Evolutionary conservation across 2,329 filamentous ascomycete species (phyloP).

Genomic region (Tolypocladium capitatum): DNA sequence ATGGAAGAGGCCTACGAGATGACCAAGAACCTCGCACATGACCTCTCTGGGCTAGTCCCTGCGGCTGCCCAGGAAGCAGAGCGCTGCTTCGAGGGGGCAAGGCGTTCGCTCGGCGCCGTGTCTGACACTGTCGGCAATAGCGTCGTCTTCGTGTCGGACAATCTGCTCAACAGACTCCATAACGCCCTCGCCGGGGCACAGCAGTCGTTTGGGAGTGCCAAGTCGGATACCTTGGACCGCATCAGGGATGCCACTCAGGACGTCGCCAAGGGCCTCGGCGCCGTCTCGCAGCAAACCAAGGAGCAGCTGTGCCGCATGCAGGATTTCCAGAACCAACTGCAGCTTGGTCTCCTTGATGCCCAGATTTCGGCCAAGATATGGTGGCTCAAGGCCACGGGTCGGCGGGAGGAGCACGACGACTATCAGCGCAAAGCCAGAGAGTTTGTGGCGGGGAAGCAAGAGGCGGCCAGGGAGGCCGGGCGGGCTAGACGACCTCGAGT

Average conservation of each 20-base stretch:
- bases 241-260: slow-evolving; percentile 7
- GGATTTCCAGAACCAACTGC: slow-evolving; percentile 24
- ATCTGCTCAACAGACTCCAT: slow-evolving; percentile 11
- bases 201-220: slow-evolving; percentile 10
- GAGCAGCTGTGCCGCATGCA: slow-evolving; percentile 9
- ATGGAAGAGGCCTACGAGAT: slow-evolving; percentile 31
- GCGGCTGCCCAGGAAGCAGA: slow-evolving; percentile 26
- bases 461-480: slow-evolving; percentile 16
- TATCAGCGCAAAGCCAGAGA: slow-evolving; percentile 34
- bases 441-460: slow-evolving; percentile 24
- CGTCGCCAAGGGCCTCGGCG: slow-evolving; percentile 8
- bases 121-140: slow-evolving; percentile 13
- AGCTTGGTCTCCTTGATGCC: slow-evolving; percentile 34
- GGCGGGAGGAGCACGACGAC: slow-evolving; percentile 28
- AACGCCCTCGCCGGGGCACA: slow-evolving; percentile 10
- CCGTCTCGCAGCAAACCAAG: slow-evolving; percentile 6
- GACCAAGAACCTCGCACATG: slow-evolving; percentile 28
- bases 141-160: slow-evolving; percentile 15
- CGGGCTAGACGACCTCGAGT: slow-evolving; percentile 11
- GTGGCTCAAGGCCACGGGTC: slow-evolving; percentile 42
- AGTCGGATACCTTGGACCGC: slow-evolving; percentile 7
- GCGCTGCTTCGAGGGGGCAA: slow-evolving; percentile 21
- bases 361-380: slow-evolving; percentile 43
- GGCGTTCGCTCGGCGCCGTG: slow-evolving; percentile 16
- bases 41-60: slow-evolving; percentile 25